Base-by-base conservation (phyloP, 257 asterid species). In the Paraleonurus japonicus region DNA sequence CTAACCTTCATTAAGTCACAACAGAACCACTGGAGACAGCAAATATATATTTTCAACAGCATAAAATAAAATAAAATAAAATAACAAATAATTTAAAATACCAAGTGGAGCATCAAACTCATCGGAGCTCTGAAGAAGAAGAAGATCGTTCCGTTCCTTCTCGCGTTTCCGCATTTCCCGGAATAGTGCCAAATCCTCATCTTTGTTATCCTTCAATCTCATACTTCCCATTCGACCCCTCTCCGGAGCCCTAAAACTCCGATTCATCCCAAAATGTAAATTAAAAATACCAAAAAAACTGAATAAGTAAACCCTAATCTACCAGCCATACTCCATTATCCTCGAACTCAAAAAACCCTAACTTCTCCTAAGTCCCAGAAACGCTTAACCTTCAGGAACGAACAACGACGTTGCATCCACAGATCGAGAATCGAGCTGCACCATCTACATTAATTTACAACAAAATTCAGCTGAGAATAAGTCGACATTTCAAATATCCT, bases 91-190 rank as follows among this genome's bases (percentile, higher is more conserved):
- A 51, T 55, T 69, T 48, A 45, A 33, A 70, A 30, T 82, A 92
- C 96, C 96, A 65, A 86, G 83, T 6, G 94, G 84, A 83, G 89
- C 81, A 82, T 89, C 97, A 67, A 93, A 87, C 70, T 88, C 96
- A 65, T 93, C 91, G 45, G 95, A 79, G 84, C 70, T 87, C 70
- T 87, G 89, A 61, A 86, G 89, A 45, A 90, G 83, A 71, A 81
- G 86, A 78, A 83, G 92, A 82, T 80, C 80, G 68, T 75, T 81
- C 78, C 94, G 81, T 60, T 85, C 97, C 75, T 90, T 90, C 80
- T 93, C 98, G 39, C 90, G 95, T 76, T 67, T 87, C 68, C 94
- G 85, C 98, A 93, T 89, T 84, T 93, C 98, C 28, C 90, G 81
- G 77, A 93, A 93, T 84, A 93, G 79, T 4, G 96, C 90, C 76